phyloP scores from a whole-genome alignment of 148 eudicot species.

The Vaccinium vitisidaea region DNA sequence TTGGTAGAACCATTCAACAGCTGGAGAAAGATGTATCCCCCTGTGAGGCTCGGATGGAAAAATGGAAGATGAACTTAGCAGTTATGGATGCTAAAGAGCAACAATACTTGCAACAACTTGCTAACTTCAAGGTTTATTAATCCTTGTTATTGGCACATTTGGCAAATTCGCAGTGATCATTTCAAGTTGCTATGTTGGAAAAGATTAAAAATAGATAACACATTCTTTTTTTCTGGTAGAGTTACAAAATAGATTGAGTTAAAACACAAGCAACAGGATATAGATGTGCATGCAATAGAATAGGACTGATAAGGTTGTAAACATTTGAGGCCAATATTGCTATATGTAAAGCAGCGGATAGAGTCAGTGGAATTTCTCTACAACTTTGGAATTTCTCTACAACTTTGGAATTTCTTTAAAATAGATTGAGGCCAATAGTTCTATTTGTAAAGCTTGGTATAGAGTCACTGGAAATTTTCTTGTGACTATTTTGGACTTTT shows the following conservation, averaged over 20 bases:
- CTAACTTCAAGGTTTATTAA: constrained; percentile 69
- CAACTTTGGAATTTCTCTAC: too few relatives aligned
- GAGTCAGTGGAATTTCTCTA: too few relatives aligned
- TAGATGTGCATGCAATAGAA: too few relatives aligned
- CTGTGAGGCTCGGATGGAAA: constrained; percentile 74
- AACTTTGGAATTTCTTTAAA: too few relatives aligned
- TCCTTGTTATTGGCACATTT: not conserved
- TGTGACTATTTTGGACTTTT: not conserved
- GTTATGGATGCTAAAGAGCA: constrained; percentile 74
- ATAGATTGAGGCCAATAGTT: not conserved
- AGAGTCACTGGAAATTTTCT: too few relatives aligned
- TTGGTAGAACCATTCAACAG: constrained; percentile 70
- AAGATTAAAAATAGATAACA: not conserved
- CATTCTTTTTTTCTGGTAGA: not conserved
- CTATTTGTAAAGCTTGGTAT: not conserved
- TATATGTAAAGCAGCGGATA: too few relatives aligned
- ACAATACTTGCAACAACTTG: constrained; percentile 72
- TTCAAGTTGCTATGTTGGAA: not conserved
- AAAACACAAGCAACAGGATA: too few relatives aligned
- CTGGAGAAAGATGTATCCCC: constrained; percentile 74
- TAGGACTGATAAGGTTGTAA: too few relatives aligned
- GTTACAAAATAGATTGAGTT: not conserved
- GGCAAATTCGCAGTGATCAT: not conserved
- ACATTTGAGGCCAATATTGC: too few relatives aligned
- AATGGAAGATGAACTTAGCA: constrained; percentile 69